Evolutionary conservation across 345 rosid species (phyloP), one percentile per base, ranked within the genome.

Genomic region (Gossypium herbaceum): DNA sequence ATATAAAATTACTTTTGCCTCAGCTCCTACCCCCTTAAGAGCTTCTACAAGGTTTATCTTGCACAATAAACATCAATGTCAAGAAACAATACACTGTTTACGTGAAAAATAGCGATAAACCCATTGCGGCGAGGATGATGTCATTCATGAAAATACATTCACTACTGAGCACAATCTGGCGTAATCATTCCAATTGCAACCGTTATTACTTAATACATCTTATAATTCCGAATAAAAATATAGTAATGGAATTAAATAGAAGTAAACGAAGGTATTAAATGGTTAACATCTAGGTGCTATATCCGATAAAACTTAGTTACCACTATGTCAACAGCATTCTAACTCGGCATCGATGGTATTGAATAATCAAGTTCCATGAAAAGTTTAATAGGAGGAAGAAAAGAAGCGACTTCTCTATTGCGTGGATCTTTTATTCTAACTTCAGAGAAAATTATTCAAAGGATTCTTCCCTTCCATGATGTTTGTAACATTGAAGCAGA

Each of bases 401-500:
- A 88, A 69, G 89, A 77, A 57, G 82, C 86, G 0, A 92, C 92
- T 68, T 83, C 81, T 82, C 71, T 83, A 55, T 81, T 73, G 60
- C 55, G 81, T 67, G 89, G 92, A 56, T 90, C 88, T 79, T 86
- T 89, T 67, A 88, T 76, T 80, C 87, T 82, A 45, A 88, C 86
- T 80, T 88, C 96, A 0, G 99, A 65, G 99, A 95, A 84, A 88
- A 93, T 77, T 72, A 77, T 83, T 79, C 74, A 45, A 95, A 80
- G 44, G 97, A 95, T 73, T 90, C 84, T 86, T 91, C 93, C 99
- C 99, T 81, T 93, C 99, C 99, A 95, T 95, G 76, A 95, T 90
- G 86, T 97, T 94, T 94, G 87, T 57, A 75, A 55, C 39, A 54
- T 59, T 25, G 57, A 12, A 68, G 47, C 15, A 70, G 22, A n/a